These are phyloP conservation scores for Auriculariales sp. DNA, from an alignment of 768 basidiomycete genomes.

Conservation along the genomic window DNA sequence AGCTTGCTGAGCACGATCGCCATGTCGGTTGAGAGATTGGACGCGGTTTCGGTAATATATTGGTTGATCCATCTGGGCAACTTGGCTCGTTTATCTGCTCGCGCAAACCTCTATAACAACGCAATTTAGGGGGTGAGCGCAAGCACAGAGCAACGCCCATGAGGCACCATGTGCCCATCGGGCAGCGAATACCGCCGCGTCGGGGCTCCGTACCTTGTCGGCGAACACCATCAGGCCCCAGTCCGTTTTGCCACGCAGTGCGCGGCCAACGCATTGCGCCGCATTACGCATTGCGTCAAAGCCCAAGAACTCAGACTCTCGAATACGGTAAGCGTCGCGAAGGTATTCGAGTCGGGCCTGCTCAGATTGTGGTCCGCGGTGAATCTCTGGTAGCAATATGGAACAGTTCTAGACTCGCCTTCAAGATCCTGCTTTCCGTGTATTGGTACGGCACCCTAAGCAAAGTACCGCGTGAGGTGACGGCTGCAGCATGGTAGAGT, in stretches of 20 bases:
- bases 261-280: slow-evolving; percentile 96
- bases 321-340: slow-evolving; percentile 94
- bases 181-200: not conserved
- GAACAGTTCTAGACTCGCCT: slow-evolving; percentile 19
- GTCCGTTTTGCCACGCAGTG: slow-evolving; percentile 94
- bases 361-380: not conserved
- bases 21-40: slow-evolving; percentile 97
- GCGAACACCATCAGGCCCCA: slow-evolving; percentile 99
- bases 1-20: slow-evolving; percentile 85
- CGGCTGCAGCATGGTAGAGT: slow-evolving; percentile 1
- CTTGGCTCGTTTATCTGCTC: slow-evolving; percentile 88
- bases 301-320: slow-evolving; percentile 95
- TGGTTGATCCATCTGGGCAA: slow-evolving; percentile 98
- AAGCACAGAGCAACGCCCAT: not conserved
- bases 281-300: slow-evolving; percentile 99
- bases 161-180: not conserved
- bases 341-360: slow-evolving; percentile 87
- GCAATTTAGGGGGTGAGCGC: not conserved
- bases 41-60: slow-evolving; percentile 95
- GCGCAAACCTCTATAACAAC: slow-evolving; percentile 60
- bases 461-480: not conserved
- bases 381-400: not conserved
- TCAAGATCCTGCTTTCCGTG: slow-evolving; percentile 93
- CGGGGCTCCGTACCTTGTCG: slow-evolving; percentile 59
- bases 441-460: slow-evolving; percentile 89